These are phyloP conservation scores for Phialocephala sp. DNA, from an alignment of 2,329 filamentous ascomycete genomes.

Conservation along the genomic window DNA sequence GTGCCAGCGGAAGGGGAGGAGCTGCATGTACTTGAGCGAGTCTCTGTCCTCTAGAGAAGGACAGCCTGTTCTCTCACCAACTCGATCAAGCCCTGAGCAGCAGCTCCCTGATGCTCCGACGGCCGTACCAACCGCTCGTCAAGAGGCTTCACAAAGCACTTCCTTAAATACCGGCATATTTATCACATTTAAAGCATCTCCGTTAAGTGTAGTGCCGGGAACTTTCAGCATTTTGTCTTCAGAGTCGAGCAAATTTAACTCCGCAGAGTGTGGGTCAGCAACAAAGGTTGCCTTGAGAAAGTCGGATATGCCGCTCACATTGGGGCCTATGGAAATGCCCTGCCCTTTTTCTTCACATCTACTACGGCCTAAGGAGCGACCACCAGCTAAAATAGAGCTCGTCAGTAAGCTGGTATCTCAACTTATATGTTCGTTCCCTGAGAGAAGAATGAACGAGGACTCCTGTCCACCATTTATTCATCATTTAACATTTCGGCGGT, in stretches of 20 bases:
- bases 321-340: background rate
- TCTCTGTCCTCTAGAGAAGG: background rate
- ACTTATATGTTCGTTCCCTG: slow-evolving; percentile 8
- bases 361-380: background rate
- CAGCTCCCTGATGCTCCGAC: background rate
- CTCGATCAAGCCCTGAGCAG: background rate
- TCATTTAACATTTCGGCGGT: background rate
- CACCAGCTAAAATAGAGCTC: background rate
- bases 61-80: background rate
- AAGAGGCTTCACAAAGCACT: background rate
- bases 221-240: background rate
- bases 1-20: background rate
- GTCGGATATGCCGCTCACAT: background rate
- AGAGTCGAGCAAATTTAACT: background rate
- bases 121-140: background rate
- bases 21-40: slow-evolving; percentile 9
- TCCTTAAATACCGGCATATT: background rate
- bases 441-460: slow-evolving; percentile 4
- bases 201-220: background rate
- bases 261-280: background rate
- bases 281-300: background rate
- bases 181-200: background rate
- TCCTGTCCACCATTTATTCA: slow-evolving; percentile 13
- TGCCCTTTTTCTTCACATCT: slow-evolving; percentile 11
- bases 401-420: slow-evolving; percentile 13